Evolutionary conservation across 1,284 basidiomycete species (phyloP), one percentile per base, ranked within the genome.

Genomic region (Austroboletus novae-zelandiae): DNA sequence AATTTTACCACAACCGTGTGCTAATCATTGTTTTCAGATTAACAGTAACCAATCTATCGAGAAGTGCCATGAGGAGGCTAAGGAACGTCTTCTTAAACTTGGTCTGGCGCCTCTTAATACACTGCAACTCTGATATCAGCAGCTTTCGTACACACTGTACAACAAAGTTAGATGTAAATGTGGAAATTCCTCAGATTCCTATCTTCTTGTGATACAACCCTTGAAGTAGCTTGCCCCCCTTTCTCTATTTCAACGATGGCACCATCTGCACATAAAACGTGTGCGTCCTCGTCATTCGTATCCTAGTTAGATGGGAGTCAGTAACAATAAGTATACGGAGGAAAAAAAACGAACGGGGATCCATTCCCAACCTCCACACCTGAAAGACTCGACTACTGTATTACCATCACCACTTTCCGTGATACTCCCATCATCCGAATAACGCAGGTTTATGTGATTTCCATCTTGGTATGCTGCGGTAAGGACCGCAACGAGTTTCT

Each of bases 341-440:
- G 51, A 36, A n/a, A 31, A 54, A 48, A 15, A 35, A 76, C 86
- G 60, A 61, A 88, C 89, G 20, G 92, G 91, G 40, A 73, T 73
- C 94, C 94, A 98, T 54, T 85, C 81, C 83, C 93, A 96, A 5
- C 84, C 86, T 6, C 77, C 77, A 56, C 86, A 90, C 20, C 94
- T 78, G 50, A 87, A 78, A 58, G 92, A 91, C 68, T 98, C 95
- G 0, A 93, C 84, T 1, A 93, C 80, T 0, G 71, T 61, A 25
- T 73, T 69, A 2, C 84, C 84, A 14, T 74, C 67, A 1, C 76
- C 76, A 23, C 71, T 69, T 4, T 64, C 54, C 1, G 65, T 65
- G 18, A 77, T 61, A 13, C 75, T 61, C 1, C 84, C 84, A 17
- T 76, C 69, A 13, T 63, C 62, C 4, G 64, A 66, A 61, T 91